Conservation (phyloP, 495 filamentous ascomycete genomes). For the Schizothecium vesticola region DNA sequence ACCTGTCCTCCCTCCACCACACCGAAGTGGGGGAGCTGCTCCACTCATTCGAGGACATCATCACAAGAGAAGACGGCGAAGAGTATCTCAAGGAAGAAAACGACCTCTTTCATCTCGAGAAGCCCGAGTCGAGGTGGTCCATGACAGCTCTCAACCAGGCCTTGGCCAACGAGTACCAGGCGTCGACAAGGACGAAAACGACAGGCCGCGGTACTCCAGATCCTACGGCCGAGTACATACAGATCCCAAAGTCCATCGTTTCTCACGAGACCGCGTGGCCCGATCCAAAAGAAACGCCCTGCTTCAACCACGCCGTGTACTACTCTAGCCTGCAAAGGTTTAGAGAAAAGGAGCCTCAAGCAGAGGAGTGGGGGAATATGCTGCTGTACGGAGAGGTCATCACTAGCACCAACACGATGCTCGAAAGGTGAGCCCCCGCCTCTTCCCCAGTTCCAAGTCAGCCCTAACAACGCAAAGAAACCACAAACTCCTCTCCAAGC, state of each 20-base stretch:
- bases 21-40: conserved; percentile 63
- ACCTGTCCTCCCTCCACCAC: conserved; percentile 68
- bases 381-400: conserved; percentile 88
- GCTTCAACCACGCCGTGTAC: conserved; percentile 80
- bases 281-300: conserved; percentile 69
- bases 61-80: conserved; percentile 59
- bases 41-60: conserved; percentile 58
- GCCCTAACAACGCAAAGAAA: conserved; percentile 52
- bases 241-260: conserved; percentile 66
- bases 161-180: conserved; percentile 23
- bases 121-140: conserved; percentile 57
- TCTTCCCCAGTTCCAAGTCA: not conserved
- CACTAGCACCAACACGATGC: conserved; percentile 89
- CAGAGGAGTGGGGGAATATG: conserved; percentile 64
- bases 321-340: conserved; percentile 68
- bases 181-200: conserved; percentile 14
- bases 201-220: conserved; percentile 34
- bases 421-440: conserved; percentile 65
- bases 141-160: conserved; percentile 31
- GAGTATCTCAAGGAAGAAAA: conserved; percentile 79
- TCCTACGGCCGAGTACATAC: conserved; percentile 68
- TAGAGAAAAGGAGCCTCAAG: conserved; percentile 45
- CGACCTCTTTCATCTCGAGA: conserved; percentile 77
- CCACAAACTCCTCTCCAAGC: conserved; percentile 61
- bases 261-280: conserved; percentile 67